Evolutionary conservation across 495 filamentous ascomycete species (phyloP).

Genomic region (Aspergillus bridgeri): DNA sequence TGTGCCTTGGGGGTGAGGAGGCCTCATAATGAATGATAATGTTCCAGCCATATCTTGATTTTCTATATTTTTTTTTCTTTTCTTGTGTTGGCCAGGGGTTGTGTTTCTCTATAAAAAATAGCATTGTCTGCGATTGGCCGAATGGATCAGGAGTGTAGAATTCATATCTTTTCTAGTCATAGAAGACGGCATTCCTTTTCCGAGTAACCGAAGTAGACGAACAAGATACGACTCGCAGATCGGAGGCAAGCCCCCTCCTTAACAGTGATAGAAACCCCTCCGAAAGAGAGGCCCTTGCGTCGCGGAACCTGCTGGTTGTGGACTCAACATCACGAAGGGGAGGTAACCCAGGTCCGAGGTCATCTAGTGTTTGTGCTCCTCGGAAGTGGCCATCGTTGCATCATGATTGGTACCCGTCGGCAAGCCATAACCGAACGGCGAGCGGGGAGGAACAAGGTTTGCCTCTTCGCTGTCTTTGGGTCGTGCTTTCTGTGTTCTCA

Average conservation of each 20-base stretch:
- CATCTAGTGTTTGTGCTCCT: slow-evolving; percentile 1
- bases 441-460: slow-evolving; percentile 3
- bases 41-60: slow-evolving; percentile 1
- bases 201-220: neutral
- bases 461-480: neutral
- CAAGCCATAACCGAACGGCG: neutral
- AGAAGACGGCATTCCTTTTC: no score
- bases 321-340: neutral
- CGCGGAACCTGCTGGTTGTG: neutral
- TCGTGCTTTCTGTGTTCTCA: neutral
- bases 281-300: no score
- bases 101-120: slow-evolving; percentile 17
- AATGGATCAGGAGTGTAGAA: slow-evolving; percentile 5
- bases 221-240: neutral
- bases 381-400: slow-evolving; percentile 16
- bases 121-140: slow-evolving; percentile 3
- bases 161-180: neutral
- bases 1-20: slow-evolving; percentile 39
- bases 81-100: slow-evolving; percentile 3
- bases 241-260: neutral
- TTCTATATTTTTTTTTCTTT: neutral
- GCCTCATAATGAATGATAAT: slow-evolving; percentile 30
- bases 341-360: slow-evolving; percentile 12
- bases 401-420: neutral
- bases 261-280: neutral